Evolutionary conservation across 2,329 filamentous ascomycete species (phyloP).

Genomic region (Penicillium sclerotiorum): DNA sequence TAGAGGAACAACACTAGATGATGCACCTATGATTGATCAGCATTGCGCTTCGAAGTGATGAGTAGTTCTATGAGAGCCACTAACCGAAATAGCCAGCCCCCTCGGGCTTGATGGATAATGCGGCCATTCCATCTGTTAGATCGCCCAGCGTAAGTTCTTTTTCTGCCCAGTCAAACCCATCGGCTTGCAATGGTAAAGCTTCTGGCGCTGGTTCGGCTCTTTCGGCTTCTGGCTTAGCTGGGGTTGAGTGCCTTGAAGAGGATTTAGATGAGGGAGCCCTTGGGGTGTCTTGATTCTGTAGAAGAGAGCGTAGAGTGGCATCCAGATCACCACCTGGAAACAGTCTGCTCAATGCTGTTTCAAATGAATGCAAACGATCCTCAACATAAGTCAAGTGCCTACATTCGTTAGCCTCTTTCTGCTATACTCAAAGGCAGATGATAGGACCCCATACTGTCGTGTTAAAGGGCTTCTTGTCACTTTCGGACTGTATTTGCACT

Average conservation of each 20-base stretch:
- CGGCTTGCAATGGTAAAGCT: conserved; percentile 45
- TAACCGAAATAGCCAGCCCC: conserved; percentile 44
- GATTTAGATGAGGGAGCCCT: conserved; percentile 39
- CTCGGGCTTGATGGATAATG: conserved; percentile 43
- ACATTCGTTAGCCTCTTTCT: conserved; percentile 14
- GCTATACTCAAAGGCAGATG: not conserved
- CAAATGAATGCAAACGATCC: conserved; percentile 42
- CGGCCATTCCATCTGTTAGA: conserved; percentile 46
- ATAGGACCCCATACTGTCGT: conserved; percentile 38
- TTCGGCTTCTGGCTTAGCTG: conserved; percentile 37
- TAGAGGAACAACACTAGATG: conserved; percentile 44
- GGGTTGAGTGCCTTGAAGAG: conserved; percentile 43
- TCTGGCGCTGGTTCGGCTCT: conserved; percentile 45
- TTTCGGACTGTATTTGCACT: conserved; percentile 48
- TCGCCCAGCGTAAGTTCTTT: conserved; percentile 43
- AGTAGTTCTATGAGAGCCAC: not conserved
- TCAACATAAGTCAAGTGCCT: conserved; percentile 46
- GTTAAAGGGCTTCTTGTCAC: conserved; percentile 46
- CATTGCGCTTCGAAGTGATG: not conserved
- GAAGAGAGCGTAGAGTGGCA: conserved; percentile 40
- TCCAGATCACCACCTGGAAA: conserved; percentile 45
- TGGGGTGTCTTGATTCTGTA: conserved; percentile 39
- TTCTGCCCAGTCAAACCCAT: conserved; percentile 43
- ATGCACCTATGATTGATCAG: conserved; percentile 33
- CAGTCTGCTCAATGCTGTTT: conserved; percentile 40